Conservation (phyloP, 768 basidiomycete genomes). For the Strobilomyces echinocephalus region DNA sequence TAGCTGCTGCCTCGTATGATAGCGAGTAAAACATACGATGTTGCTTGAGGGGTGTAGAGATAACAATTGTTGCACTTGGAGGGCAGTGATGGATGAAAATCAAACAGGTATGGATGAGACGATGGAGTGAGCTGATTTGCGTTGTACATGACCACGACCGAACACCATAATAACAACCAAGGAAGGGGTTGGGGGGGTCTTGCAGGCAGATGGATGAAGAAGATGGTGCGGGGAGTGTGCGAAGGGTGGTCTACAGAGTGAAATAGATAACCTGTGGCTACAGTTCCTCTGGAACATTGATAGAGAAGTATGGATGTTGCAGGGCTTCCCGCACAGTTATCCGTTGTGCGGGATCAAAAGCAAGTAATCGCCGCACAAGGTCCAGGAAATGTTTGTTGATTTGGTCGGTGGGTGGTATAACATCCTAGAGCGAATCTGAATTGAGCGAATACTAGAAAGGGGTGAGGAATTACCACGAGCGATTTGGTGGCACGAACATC, state of each 20-base stretch:
- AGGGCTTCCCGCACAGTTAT: constrained; percentile 87
- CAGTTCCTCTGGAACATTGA: constrained; percentile 64
- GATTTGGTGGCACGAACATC: constrained; percentile 84
- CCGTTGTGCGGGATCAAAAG: constrained; percentile 85
- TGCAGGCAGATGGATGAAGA: constrained; percentile 24
- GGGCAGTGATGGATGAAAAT: constrained; percentile 24
- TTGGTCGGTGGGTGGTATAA: constrained; percentile 72
- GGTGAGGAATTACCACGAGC: constrained; percentile 53
- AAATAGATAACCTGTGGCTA: constrained; percentile 40
- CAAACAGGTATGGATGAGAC: constrained; percentile 27
- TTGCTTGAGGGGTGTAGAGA: constrained; percentile 25
- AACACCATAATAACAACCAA: constrained; percentile 36
- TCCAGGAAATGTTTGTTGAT: constrained; percentile 80
- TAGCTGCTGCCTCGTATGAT: constrained; percentile 14
- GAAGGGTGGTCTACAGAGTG: constrained; percentile 31
- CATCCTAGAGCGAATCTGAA: constrained; percentile 49
- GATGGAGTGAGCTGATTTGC: constrained; percentile 28
- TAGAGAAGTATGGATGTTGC: constrained; percentile 78
- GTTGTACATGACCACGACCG: constrained; percentile 36
- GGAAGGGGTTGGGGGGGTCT: constrained; percentile 16
- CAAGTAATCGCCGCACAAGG: constrained; percentile 80
- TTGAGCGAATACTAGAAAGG: constrained; percentile 1
- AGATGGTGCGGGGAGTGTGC: constrained; percentile 18
- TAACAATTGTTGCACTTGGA: constrained; percentile 29
- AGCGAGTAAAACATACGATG: constrained; percentile 27